phyloP scores from a whole-genome alignment of 495 filamentous ascomycete species.

The Penicillium lividum region DNA sequence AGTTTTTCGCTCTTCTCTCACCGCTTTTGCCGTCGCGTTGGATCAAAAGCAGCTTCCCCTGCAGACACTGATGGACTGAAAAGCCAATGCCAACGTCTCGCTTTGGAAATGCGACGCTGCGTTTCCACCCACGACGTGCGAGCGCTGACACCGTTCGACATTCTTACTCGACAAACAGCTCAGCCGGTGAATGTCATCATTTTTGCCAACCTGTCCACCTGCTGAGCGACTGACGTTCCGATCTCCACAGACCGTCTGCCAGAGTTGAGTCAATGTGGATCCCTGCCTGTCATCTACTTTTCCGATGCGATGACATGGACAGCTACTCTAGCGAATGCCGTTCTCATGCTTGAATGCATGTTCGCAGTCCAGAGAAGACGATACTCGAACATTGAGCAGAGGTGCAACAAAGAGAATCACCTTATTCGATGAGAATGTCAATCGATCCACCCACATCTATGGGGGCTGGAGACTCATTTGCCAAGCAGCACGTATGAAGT shows the following conservation, averaged over 20 bases:
- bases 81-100: neutral
- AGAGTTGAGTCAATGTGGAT: neutral
- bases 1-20: too few relatives aligned
- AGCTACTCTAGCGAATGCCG: neutral
- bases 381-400: constrained; percentile 1
- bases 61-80: too few relatives aligned
- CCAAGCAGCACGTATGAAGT: neutral
- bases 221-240: neutral
- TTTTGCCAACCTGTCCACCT: too few relatives aligned
- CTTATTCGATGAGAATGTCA: neutral
- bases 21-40: constrained; percentile 5
- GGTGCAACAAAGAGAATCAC: neutral
- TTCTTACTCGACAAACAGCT: constrained; percentile 1
- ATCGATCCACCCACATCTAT: neutral
- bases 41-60: neutral
- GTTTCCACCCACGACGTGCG: neutral
- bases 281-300: neutral
- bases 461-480: neutral
- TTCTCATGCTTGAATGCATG: neutral
- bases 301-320: neutral
- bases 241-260: neutral
- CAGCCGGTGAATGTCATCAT: neutral
- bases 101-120: neutral
- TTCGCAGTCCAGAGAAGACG: neutral
- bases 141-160: neutral